Base-by-base conservation (phyloP, 495 filamentous ascomycete species). In the Chaetomidium leptoderma region DNA sequence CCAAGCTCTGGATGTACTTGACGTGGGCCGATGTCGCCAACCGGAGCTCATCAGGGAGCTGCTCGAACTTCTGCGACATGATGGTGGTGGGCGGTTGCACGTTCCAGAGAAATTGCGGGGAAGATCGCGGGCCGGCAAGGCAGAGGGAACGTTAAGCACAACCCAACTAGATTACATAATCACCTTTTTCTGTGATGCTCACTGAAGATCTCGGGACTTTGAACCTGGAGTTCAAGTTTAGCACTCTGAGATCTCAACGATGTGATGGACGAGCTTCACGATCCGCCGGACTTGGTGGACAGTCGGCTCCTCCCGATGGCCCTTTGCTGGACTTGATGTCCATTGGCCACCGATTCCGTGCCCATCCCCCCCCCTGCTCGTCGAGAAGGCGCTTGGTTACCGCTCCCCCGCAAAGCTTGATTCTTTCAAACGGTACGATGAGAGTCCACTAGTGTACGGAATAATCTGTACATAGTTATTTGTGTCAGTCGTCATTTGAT, bases 1-100 rank as follows among this genome's bases (percentile, higher is more conserved):
- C 91, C 59, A 98, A 79, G 63, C 86, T 90, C 72, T 96, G 87
- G 59, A 98, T 95, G 69, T 97, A 98, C 63, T 86, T 78, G 63
- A 97, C 89, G 73, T 98, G 93, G 58, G 89, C 87, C 36, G 86
- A 80, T 43, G 84, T 76, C 52, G 78, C 83, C 65, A 90, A 80
- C 47, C 77, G 74, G 32, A 91, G 75, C 61, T 87, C 82, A 10
- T 84, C 76, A 33, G 78, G 83, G 53, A 79, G 76, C 52, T 72
- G 68, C 53, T 66, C 64, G 19, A 69, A 46, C 16, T 13, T 58
- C 17, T 59, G 36, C 17, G 64, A 40, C 66, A 70, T 70, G 57
- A 32, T 59, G 57, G 7, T n/a, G 11, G 17, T 11, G 27, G 14
- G 17, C 36, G 27, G 14, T 29, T 35, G 47, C 47, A 37, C 24